Base-by-base conservation (phyloP, 345 rosid species). In the Adansonia digitata region DNA sequence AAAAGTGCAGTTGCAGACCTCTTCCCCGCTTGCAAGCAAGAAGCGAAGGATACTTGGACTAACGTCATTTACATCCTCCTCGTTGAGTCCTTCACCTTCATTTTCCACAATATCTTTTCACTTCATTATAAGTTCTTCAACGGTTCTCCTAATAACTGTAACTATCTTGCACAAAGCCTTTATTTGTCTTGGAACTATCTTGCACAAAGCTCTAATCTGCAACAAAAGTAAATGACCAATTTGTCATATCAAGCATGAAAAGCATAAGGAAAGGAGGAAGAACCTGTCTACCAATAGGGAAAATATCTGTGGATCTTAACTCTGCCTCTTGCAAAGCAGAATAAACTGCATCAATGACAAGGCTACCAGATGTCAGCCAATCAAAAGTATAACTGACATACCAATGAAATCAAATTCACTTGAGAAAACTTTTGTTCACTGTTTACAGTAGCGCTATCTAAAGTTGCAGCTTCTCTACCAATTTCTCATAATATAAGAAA, bases 1-100 rank as follows among this genome's bases (percentile, higher is more conserved):
- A 22, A 48, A 52, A 48, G 24, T n/a, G 51, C 59, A 49, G 37
- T 24, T 14, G 71, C 77, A 17, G 31, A 92, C 97, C 97, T 92
- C 97, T 86, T 94, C 97, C 73, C 97, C 85, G 83, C 97, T 94
- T 67, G 98, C 97, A 34, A 94, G 97, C 86, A 94, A 82, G 84
- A 94, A 94, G n/a, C 97, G 92, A 14, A 92, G 91, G 75, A 94
- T 91, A 77, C 98, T 94, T 26, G 97, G 97, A 74, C 92, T 97
- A 71, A 91, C 39, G 8, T 92, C 97, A 81, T 94, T 92, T 40
- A 94, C 97, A 79, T 94, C 98, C 82, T 94, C 97, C 12, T 85
- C 90, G 49, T 85, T 73, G 53, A 94, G 88, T 79, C 88, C 90
- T 83, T 94, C 97, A 5, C 95, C 97, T 82, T 94, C 98, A 67